These are phyloP conservation scores for Eutrema yunnanense DNA, from an alignment of 345 rosid species.

Conservation along the genomic window DNA sequence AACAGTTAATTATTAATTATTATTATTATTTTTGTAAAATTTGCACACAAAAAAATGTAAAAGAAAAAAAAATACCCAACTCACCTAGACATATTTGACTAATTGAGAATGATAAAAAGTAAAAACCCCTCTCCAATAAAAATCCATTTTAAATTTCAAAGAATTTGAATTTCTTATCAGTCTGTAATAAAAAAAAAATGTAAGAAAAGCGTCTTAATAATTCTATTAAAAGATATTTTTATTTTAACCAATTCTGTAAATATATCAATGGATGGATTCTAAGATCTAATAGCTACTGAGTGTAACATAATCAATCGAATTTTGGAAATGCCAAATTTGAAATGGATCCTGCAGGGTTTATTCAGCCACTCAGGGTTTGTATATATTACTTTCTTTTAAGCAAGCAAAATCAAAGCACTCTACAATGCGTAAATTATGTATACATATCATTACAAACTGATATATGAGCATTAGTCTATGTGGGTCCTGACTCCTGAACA, in stretches of 20 bases:
- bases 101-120: neutral
- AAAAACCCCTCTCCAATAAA: neutral
- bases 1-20: too few relatives aligned
- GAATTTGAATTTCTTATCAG: neutral
- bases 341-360: neutral
- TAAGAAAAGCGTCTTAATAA: too few relatives aligned
- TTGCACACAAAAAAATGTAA: neutral
- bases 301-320: neutral
- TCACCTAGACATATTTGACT: neutral
- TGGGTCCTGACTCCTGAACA: slow-evolving; percentile 6
- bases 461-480: neutral
- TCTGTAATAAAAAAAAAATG: neutral
- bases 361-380: neutral
- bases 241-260: neutral
- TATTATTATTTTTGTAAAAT: neutral
- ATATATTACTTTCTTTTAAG: neutral
- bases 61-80: neutral
- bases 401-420: slow-evolving; percentile 29
- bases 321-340: neutral
- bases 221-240: neutral
- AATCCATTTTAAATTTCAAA: neutral
- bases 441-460: neutral
- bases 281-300: neutral
- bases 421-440: neutral
- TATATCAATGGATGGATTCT: neutral